Evolutionary conservation across 352 stramenopile species (phyloP).

Genomic region (Plasmopara halstedii): DNA sequence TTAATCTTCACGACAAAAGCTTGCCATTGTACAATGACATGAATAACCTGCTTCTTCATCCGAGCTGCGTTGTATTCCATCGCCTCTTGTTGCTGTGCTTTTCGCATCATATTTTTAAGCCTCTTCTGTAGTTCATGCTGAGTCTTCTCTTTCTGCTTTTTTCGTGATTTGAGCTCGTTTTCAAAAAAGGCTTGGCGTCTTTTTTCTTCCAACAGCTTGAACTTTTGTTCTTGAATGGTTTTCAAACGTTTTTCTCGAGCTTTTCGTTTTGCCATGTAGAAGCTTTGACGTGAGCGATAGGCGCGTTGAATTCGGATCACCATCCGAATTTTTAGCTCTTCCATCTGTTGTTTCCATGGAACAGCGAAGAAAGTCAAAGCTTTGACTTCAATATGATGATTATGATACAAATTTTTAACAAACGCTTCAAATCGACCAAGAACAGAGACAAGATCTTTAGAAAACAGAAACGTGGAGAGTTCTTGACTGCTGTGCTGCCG

Average conservation of each 20-base stretch:
- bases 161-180: conserved; percentile 32
- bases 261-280: conserved; percentile 34
- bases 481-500: background rate
- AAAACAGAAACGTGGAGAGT: background rate
- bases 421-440: conserved; percentile 52
- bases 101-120: conserved; percentile 39
- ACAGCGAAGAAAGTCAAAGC: conserved; percentile 39
- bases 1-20: conserved; percentile 21
- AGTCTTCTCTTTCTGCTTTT: conserved; percentile 36
- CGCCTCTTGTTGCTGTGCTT: conserved; percentile 43
- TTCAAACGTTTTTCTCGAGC: too few species aligned
- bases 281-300: conserved; percentile 39
- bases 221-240: conserved; percentile 48
- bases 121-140: conserved; percentile 30
- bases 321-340: conserved; percentile 59
- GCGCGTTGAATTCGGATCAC: conserved; percentile 64
- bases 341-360: conserved; percentile 66
- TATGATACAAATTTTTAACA: conserved; percentile 43
- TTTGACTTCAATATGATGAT: conserved; percentile 52
- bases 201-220: conserved; percentile 38
- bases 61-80: conserved; percentile 22
- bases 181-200: too few species aligned
- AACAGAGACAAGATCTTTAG: conserved; percentile 42
- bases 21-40: conserved; percentile 32
- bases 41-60: conserved; percentile 12